phyloP scores from a whole-genome alignment of 768 basidiomycete genomes.

The Tephrocybe sp. region DNA sequence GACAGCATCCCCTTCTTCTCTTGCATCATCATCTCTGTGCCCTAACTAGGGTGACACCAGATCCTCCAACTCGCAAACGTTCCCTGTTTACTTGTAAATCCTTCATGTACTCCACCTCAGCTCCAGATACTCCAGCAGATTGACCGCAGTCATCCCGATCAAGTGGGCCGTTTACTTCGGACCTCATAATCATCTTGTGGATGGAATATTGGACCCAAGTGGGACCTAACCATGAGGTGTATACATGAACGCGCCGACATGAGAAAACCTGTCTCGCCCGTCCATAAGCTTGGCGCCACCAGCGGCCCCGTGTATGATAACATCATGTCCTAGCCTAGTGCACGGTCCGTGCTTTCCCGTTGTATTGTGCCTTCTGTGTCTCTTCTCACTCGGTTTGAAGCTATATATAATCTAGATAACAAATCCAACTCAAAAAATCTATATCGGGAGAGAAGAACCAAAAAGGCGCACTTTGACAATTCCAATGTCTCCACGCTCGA shows the following conservation, averaged over 20 bases:
- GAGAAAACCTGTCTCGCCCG: not conserved
- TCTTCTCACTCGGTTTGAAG: not conserved
- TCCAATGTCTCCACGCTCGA: no score
- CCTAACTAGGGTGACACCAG: no score
- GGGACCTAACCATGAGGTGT: not conserved
- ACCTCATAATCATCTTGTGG: not conserved
- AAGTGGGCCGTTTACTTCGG: constrained; percentile 5
- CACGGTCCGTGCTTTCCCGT: not conserved
- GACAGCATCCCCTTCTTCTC: not conserved
- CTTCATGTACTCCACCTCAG: not conserved
- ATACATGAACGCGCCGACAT: not conserved
- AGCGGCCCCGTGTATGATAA: not conserved
- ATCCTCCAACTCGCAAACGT: no score
- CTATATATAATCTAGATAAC: no score
- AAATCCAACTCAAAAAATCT: no score
- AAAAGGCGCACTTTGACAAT: no score
- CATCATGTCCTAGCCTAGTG: not conserved
- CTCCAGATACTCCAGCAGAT: not conserved
- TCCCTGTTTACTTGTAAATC: no score
- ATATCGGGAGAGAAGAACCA: no score
- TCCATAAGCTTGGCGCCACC: not conserved
- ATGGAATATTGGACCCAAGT: no score
- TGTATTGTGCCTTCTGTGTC: not conserved
- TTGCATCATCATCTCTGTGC: constrained; percentile 2
- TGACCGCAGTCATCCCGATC: no score